Base-by-base conservation (phyloP, 2,329 filamentous ascomycete species). In the Aspergillus proliferans region DNA sequence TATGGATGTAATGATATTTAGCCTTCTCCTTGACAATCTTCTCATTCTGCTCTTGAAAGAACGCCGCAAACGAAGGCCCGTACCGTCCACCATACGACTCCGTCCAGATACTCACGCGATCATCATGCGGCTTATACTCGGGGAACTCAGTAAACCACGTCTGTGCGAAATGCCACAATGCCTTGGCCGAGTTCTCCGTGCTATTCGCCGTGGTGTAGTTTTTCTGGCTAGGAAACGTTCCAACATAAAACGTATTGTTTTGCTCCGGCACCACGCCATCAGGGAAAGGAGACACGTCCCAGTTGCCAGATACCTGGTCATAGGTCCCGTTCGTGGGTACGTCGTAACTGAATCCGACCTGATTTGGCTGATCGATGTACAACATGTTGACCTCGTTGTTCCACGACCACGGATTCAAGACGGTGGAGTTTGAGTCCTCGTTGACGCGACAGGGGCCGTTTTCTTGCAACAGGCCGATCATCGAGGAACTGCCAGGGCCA, bases 281-380 rank as follows among this genome's bases (percentile, higher is more conserved):
- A 6, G 50, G 47, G 51, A 59, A 65, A n/a, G 58, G 49, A 3
- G 59, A 56, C 3, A 68, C 48, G 43, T 62, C 54, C 53, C 62
- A 58, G 8, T 55, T 48, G 2, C 45, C 52, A 2, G 51, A 56
- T 15, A 67, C 45, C 42, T 66, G 62, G 43, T 68, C 56, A 34
- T 59, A 62, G 7, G 71, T 74, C 14, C 67, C 70, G 41, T 73
- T 74, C 12, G 66, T 65, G 8, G 62, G 63, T 1, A 65, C 54
- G 48, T 71, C 72, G 60, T 83, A 84, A 9, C 76, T 81, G 57
- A 83, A 78, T 1, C 81, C 81, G 4, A 80, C 76, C 43, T 79
- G 76, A 8, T 74, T 77, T 7, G 81, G 85, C 63, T 87, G 79
- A 57, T 88, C 84, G 56, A 88, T 80, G 65, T 85, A 87, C 14